Conservation (phyloP, 495 filamentous ascomycete species). For the Pseudomonodictys pantanalensis region DNA sequence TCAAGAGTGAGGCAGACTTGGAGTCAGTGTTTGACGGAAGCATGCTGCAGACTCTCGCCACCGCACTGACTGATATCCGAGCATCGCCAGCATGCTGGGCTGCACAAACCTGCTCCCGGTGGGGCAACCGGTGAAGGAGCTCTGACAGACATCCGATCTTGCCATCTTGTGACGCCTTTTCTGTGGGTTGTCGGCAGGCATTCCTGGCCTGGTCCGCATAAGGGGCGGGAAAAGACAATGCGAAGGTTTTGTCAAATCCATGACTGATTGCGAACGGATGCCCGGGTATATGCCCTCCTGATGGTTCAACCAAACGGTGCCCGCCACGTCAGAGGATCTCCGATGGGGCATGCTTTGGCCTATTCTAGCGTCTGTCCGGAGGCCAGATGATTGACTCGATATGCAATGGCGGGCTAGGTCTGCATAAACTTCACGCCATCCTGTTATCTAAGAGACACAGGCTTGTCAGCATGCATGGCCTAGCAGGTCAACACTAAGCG, state of each 20-base stretch:
- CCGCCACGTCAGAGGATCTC: constrained; percentile 41
- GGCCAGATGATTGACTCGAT: constrained; percentile 36
- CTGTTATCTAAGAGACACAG: constrained; percentile 31
- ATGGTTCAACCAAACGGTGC: constrained; percentile 36
- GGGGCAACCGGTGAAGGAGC: constrained; percentile 33
- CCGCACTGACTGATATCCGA: constrained; percentile 22
- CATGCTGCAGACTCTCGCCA: constrained; percentile 33
- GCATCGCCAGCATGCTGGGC: constrained; percentile 16
- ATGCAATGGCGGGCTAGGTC: constrained; percentile 35
- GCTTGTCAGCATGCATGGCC: constrained; percentile 36
- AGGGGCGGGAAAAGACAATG: constrained; percentile 22
- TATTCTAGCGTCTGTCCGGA: constrained; percentile 34
- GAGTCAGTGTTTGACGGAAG: constrained; percentile 19
- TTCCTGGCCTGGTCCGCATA: constrained; percentile 22
- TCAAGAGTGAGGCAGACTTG: constrained; percentile 27
- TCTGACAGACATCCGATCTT: constrained; percentile 33
- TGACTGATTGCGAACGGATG: constrained; percentile 30
- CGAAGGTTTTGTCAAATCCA: constrained; percentile 29
- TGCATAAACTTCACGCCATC: constrained; percentile 34
- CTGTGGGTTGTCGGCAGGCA: constrained; percentile 27
- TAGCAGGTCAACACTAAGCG: constrained; percentile 34
- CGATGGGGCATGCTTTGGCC: constrained; percentile 37
- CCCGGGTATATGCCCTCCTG: constrained; percentile 27
- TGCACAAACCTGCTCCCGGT: constrained; percentile 18
- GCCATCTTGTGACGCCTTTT: constrained; percentile 33